Evolutionary conservation across 441 rosid genomes (phyloP).

Genomic region (Mallotus repandus): DNA sequence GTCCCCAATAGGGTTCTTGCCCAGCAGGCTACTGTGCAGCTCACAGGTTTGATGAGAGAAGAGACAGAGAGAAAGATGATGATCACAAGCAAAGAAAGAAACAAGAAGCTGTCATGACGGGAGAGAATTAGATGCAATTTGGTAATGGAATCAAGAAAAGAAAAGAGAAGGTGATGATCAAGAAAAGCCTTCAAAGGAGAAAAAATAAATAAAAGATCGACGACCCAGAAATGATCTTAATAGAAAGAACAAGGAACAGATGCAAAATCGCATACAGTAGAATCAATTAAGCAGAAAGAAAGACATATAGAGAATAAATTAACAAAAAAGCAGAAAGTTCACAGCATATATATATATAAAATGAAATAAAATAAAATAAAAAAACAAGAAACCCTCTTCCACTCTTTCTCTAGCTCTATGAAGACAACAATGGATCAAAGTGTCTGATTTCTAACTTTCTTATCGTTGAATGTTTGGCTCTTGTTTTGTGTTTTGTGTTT

Average conservation of each 20-base stretch:
- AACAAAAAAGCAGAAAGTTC: not conserved
- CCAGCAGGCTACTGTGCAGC: constrained; percentile 6
- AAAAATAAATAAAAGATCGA: not conserved
- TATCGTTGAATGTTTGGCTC: not conserved
- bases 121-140: constrained; percentile 46
- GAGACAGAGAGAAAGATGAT: not conserved
- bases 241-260: constrained; percentile 24
- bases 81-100: not conserved
- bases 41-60: constrained; percentile 8
- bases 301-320: constrained; percentile 11
- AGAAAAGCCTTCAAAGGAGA: not conserved
- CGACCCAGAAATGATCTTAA: constrained; percentile 21
- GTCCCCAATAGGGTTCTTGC: constrained; percentile 10
- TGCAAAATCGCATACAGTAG: constrained; percentile 23
- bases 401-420: not conserved
- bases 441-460: constrained; percentile 1
- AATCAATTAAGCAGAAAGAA: constrained; percentile 16
- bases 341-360: not conserved
- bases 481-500: constrained; percentile 6
- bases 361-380: not conserved
- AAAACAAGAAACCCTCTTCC: no score
- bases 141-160: constrained; percentile 44
- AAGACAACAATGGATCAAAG: not conserved
- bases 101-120: not conserved
- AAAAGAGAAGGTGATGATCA: constrained; percentile 9